Percentiles rank a stretch among this genome's conserved stretches.
phyloP scores from a whole-genome alignment of 2,329 filamentous ascomycete genomes.

The Ophiocordyceps sinensis region DNA sequence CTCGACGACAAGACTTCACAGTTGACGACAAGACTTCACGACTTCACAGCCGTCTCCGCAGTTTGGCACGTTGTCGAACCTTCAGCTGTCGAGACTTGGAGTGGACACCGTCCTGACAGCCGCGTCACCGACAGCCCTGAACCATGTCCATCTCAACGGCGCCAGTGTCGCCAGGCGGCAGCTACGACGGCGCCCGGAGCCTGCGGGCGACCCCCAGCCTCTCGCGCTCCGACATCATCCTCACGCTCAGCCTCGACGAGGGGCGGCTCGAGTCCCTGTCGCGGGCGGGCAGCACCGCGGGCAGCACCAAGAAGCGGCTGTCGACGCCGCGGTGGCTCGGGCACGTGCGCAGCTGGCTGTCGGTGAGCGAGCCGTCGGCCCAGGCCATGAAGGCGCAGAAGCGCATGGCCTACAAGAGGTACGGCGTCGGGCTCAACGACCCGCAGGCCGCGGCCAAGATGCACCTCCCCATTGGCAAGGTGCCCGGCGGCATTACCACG shows the following conservation, averaged over 20 bases:
- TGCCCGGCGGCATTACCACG: conserved; percentile 30
- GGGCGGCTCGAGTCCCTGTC: background rate
- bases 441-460: conserved; percentile 29
- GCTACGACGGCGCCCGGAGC: too few relatives aligned
- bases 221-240: too few relatives aligned
- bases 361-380: conserved; percentile 32
- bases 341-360: conserved; percentile 33
- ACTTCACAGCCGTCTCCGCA: too few relatives aligned
- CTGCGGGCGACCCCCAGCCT: too few relatives aligned
- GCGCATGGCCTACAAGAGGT: conserved; percentile 24
- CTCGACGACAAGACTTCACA: too few relatives aligned
- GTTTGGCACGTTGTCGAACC: too few relatives aligned
- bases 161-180: too few relatives aligned
- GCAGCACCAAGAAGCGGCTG: conserved; percentile 9
- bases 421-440: conserved; percentile 28
- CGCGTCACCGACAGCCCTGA: too few relatives aligned
- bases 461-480: conserved; percentile 27
- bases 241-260: background rate
- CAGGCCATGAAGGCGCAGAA: conserved; percentile 33
- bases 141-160: too few relatives aligned
- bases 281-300: background rate
- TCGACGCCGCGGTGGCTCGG: conserved; percentile 23
- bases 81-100: too few relatives aligned
- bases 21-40: too few relatives aligned
- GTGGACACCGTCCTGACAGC: too few relatives aligned